phyloP scores from a whole-genome alignment of 2,329 filamentous ascomycete species.

The Sporothrix pallida region DNA sequence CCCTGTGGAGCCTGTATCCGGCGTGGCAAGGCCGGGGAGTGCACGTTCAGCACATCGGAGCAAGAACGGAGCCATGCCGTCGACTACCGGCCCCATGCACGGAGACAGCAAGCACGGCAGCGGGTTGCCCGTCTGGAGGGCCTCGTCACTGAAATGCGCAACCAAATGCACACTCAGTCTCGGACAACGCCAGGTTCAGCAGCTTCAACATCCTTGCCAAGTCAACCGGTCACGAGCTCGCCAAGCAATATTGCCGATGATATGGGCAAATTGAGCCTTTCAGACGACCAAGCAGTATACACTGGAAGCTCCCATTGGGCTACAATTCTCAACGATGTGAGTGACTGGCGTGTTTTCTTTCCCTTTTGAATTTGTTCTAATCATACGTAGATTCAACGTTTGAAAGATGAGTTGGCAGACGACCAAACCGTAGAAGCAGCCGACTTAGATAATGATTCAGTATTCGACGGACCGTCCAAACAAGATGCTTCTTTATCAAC shows the following conservation, averaged over 20 bases:
- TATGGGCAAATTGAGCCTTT: constrained; percentile 14
- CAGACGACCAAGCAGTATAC: neutral
- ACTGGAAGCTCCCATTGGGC: constrained; percentile 21
- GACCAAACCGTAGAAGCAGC: neutral
- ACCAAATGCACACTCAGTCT: constrained; percentile 10
- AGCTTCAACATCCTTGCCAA: too few relatives aligned
- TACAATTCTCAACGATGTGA: constrained; percentile 1
- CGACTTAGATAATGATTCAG: neutral
- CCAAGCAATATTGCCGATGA: neutral
- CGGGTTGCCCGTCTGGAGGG: constrained; percentile 14
- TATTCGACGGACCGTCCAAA: neutral
- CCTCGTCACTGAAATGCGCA: constrained; percentile 12
- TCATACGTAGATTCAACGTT: neutral
- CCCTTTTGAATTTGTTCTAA: too few relatives aligned
- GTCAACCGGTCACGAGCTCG: neutral
- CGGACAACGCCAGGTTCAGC: neutral
- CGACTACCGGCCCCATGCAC: constrained; percentile 8
- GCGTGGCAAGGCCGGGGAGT: constrained; percentile 13
- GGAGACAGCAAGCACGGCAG: constrained; percentile 18
- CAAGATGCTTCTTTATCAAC: neutral
- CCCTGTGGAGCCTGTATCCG: constrained; percentile 18
- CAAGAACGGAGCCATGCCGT: constrained; percentile 12
- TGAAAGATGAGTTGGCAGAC: neutral
- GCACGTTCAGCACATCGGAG: neutral
- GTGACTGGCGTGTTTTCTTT: neutral